phyloP scores from a whole-genome alignment of 1,284 basidiomycete species.

The Rhodotorula mucilaginosa region DNA sequence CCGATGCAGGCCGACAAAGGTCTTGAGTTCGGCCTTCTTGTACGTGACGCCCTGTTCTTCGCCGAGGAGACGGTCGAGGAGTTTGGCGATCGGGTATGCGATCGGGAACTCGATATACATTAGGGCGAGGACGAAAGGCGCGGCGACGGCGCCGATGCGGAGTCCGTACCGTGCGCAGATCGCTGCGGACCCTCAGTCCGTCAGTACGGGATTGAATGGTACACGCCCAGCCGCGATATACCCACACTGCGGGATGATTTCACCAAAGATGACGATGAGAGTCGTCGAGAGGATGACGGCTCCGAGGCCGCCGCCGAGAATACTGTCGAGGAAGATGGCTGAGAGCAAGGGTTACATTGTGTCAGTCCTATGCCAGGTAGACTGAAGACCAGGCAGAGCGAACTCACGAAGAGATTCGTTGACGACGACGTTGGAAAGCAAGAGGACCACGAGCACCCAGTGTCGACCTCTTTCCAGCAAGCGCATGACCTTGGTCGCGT shows the following conservation, averaged over 20 bases:
- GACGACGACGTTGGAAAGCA: constrained; percentile 52
- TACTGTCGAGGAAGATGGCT: constrained; percentile 81
- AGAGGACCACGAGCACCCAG: constrained; percentile 48
- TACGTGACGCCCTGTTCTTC: constrained; percentile 55
- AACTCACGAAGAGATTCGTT: constrained; percentile 46
- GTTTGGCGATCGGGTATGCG: constrained; percentile 82
- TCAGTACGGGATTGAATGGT: not conserved
- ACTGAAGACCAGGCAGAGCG: not conserved
- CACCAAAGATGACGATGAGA: constrained; percentile 42
- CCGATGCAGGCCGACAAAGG: constrained; percentile 66
- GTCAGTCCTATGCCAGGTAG: not conserved
- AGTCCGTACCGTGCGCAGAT: constrained; percentile 88
- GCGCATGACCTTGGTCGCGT: constrained; percentile 49
- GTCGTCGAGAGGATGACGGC: constrained; percentile 33
- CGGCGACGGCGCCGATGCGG: constrained; percentile 86
- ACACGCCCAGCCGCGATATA: constrained; percentile 52
- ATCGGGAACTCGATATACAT: constrained; percentile 61
- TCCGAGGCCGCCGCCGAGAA: constrained; percentile 55
- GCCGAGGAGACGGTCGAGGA: constrained; percentile 77
- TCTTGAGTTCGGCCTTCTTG: constrained; percentile 50
- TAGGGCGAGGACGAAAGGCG: constrained; percentile 60
- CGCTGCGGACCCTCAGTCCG: constrained; percentile 28
- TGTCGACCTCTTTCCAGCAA: constrained; percentile 49
- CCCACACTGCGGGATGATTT: constrained; percentile 49
- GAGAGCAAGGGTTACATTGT: constrained; percentile 44